These are phyloP conservation scores for Dendrothele bispora DNA, from an alignment of 768 basidiomycete species.

Conservation along the genomic window DNA sequence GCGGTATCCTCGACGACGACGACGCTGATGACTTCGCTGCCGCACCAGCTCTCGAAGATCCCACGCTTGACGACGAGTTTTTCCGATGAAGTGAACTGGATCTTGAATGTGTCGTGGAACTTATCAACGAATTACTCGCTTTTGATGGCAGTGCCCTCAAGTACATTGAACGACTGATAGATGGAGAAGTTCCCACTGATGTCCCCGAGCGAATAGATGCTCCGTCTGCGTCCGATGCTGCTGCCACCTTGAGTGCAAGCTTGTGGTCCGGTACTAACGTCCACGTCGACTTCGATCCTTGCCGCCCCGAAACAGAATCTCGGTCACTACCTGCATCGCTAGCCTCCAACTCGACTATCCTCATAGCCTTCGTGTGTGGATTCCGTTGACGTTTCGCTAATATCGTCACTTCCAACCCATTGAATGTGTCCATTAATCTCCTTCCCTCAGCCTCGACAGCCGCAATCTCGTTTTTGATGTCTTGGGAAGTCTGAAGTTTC, in stretches of 20 bases:
- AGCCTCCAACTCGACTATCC: constrained; percentile 12
- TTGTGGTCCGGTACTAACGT: constrained; percentile 34
- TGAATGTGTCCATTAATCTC: constrained; percentile 76
- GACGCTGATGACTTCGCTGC: constrained; percentile 18
- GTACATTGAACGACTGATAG: constrained; percentile 46
- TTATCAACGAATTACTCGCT: constrained; percentile 19
- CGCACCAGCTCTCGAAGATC: constrained; percentile 40
- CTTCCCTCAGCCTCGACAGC: constrained; percentile 70
- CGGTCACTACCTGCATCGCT: constrained; percentile 14
- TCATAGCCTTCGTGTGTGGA: neutral
- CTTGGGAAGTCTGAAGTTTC: constrained; percentile 54
- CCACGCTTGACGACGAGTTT: constrained; percentile 59
- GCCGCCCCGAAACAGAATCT: constrained; percentile 16
- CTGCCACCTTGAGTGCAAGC: constrained; percentile 33
- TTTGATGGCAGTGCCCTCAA: constrained; percentile 37
- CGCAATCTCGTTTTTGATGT: constrained; percentile 66
- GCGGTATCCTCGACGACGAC: constrained; percentile 20
- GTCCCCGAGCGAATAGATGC: constrained; percentile 54
- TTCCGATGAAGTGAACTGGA: constrained; percentile 51
- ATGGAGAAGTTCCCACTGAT: constrained; percentile 49
- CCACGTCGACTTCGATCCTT: constrained; percentile 26
- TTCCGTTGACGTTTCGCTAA: constrained; percentile 47
- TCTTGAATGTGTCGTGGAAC: constrained; percentile 17
- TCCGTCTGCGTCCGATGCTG: constrained; percentile 46
- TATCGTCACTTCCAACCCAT: constrained; percentile 71